phyloP scores from a whole-genome alignment of 78 protist genomes.

The Dictyostelium intermedium region DNA sequence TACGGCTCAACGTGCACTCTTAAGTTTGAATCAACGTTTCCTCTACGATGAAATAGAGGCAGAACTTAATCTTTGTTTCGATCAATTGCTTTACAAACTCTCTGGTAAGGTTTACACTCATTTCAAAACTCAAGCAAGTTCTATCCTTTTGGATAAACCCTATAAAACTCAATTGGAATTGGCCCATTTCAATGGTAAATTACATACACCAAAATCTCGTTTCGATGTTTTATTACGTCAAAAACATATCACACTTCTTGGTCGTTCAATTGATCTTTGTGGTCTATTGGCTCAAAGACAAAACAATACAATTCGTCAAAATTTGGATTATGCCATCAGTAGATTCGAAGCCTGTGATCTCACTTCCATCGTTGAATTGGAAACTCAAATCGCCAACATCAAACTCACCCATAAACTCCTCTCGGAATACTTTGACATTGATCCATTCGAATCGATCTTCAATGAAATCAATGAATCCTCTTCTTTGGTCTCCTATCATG shows the following conservation, averaged over 20 bases:
- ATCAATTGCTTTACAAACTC: constrained; percentile 90
- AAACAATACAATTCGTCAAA: constrained; percentile 49
- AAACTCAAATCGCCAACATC: constrained; percentile 43
- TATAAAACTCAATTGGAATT: constrained; percentile 58
- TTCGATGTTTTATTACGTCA: constrained; percentile 86
- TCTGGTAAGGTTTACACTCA: constrained; percentile 80
- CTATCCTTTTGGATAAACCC: constrained; percentile 76
- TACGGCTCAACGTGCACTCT: constrained; percentile 87
- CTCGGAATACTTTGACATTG: constrained; percentile 68
- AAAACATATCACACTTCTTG: constrained; percentile 86
- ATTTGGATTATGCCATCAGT: constrained; percentile 84
- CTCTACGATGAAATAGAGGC: constrained; percentile 94
- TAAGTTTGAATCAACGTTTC: constrained; percentile 67
- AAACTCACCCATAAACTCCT: constrained; percentile 83
- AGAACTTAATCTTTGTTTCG: constrained; percentile 91
- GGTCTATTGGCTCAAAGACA: constrained; percentile 88
- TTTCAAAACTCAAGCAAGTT: constrained; percentile 83
- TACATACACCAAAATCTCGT: constrained; percentile 78
- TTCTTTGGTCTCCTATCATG: constrained; percentile 83
- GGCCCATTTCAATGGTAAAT: constrained; percentile 34
- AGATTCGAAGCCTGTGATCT: constrained; percentile 84
- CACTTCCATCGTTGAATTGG: constrained; percentile 85
- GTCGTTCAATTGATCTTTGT: constrained; percentile 85
- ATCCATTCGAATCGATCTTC: constrained; percentile 83
- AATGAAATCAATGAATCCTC: constrained; percentile 85